Evolutionary conservation across 2,329 filamentous ascomycete genomes (phyloP).

Genomic region (Cadophora gregata): DNA sequence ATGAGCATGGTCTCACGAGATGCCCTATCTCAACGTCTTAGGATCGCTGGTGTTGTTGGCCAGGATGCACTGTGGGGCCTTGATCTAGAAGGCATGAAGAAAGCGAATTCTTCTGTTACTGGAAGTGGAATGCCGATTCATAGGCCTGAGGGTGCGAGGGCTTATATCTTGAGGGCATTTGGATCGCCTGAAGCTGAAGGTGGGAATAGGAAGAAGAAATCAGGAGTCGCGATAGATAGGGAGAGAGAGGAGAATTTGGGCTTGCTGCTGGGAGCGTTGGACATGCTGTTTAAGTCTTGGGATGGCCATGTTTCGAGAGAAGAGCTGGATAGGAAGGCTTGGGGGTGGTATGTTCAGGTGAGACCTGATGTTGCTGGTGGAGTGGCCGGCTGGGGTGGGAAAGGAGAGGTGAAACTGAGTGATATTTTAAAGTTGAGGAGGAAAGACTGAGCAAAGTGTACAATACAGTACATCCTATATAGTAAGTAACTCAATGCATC

Average conservation of each 20-base stretch:
- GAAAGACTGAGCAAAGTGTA: constrained; percentile 33
- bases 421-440: constrained; percentile 69
- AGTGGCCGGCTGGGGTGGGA: constrained; percentile 81
- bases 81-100: constrained; percentile 56
- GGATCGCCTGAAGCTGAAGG: constrained; percentile 44
- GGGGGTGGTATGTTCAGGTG: constrained; percentile 81
- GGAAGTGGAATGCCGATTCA: constrained; percentile 71
- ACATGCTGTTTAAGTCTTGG: constrained; percentile 79
- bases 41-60: constrained; percentile 50
- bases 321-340: constrained; percentile 78
- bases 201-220: constrained; percentile 56
- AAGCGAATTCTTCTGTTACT: constrained; percentile 27
- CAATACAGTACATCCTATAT: not conserved
- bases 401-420: constrained; percentile 69
- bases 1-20: constrained; percentile 64
- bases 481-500: not conserved
- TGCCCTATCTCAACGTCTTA: constrained; percentile 58
- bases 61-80: constrained; percentile 67
- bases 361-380: constrained; percentile 78
- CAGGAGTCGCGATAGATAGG: constrained; percentile 55
- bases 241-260: constrained; percentile 75
- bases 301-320: constrained; percentile 61
- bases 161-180: constrained; percentile 66
- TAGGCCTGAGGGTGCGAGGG: constrained; percentile 70
- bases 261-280: constrained; percentile 71